Evolutionary conservation across 208 protist genomes (phyloP).

Genomic region (Trypanosoma melophagium): DNA sequence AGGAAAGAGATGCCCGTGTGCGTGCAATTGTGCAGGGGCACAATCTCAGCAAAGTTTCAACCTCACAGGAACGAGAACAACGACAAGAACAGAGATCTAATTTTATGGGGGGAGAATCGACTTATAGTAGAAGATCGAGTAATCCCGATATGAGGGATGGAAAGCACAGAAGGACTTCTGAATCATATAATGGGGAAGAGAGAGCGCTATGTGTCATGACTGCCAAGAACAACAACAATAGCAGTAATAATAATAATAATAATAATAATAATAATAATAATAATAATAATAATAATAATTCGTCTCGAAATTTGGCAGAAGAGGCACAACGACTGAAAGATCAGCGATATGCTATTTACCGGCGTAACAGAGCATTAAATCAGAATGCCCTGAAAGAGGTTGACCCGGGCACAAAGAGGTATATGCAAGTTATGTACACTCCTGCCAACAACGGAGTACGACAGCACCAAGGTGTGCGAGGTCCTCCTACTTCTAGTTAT

Average conservation of each 20-base stretch:
- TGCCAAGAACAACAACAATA: not conserved
- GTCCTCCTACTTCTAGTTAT: not conserved
- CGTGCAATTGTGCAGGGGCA: conserved; percentile 27
- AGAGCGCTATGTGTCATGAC: too few species aligned
- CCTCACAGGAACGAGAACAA: not conserved
- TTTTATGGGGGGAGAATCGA: too few species aligned
- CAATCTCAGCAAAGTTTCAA: not conserved
- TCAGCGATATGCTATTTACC: conserved; percentile 26
- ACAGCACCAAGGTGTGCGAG: conserved; percentile 16
- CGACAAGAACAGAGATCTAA: not conserved
- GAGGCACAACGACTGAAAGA: conserved; percentile 26
- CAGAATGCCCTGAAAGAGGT: conserved; percentile 80
- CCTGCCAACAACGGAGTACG: conserved; percentile 20
- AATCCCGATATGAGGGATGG: too few species aligned
- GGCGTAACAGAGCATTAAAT: conserved; percentile 47
- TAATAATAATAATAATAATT: conserved; percentile 19
- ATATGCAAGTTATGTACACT: conserved; percentile 50
- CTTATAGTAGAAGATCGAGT: too few species aligned
- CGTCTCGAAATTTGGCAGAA: conserved; percentile 25
- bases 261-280: conserved; percentile 5
- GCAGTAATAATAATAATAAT: not conserved
- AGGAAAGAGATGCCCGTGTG: conserved; percentile 62
- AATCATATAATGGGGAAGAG: too few species aligned
- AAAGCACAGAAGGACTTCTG: too few species aligned
- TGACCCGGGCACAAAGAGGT: conserved; percentile 57